Percentiles rank a stretch among this genome's conserved stretches.
Conservation (phyloP, 306 rosid species). For the Vigna mungo region DNA sequence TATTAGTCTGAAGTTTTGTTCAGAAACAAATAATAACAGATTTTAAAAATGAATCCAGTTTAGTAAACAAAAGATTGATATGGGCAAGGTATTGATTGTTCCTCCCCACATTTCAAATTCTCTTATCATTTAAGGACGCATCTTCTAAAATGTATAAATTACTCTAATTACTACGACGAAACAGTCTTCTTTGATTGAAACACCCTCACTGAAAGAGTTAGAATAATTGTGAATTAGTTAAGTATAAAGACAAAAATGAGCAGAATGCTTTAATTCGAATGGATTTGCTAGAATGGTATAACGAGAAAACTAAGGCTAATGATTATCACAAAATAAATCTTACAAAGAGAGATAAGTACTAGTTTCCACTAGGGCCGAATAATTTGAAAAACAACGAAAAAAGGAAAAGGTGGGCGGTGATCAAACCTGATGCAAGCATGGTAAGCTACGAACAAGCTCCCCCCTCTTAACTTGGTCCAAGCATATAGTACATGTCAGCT, state of each 20-base stretch:
- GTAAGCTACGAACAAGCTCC: conserved; percentile 69
- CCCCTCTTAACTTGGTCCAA: conserved; percentile 67
- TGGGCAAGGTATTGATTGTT: background rate
- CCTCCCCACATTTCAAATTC: background rate
- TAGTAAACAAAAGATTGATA: no score
- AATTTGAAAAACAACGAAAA: background rate
- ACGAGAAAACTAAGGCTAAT: background rate
- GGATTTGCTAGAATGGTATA: background rate
- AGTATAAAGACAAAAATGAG: background rate
- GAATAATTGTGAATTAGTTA: background rate
- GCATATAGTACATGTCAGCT: conserved; percentile 52
- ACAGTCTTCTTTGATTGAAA: background rate
- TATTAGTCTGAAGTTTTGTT: no score
- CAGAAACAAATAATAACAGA: no score
- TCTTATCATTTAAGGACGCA: background rate
- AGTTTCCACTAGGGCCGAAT: background rate
- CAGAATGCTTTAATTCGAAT: background rate
- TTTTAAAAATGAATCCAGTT: no score
- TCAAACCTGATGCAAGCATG: conserved; percentile 76
- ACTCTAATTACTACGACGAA: background rate
- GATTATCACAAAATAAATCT: conserved; percentile 20
- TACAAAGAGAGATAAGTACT: background rate
- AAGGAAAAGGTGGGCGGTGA: conserved; percentile 2
- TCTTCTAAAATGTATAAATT: background rate
- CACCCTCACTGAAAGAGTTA: background rate